Percentiles rank a stretch among this genome's conserved stretches.
Evolutionary conservation across 2,329 filamentous ascomycete genomes (phyloP).

Genomic region (Rutstroemia sp.): DNA sequence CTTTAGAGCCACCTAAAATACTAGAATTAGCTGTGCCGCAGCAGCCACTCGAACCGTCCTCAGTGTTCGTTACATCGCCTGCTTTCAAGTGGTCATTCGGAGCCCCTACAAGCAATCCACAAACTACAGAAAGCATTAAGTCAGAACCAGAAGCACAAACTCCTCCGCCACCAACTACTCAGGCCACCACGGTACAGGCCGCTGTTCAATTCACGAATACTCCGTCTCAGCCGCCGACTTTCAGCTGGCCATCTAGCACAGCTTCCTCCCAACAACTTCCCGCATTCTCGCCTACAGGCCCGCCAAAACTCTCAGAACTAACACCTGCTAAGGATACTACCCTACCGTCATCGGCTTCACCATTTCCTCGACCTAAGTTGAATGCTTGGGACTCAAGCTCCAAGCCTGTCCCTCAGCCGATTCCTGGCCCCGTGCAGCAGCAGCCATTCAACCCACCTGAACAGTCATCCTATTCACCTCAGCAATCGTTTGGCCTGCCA

Average conservation of each 20-base stretch:
- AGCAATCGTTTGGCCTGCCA: too few species aligned
- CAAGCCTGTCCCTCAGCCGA: background rate
- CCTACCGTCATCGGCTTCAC: background rate
- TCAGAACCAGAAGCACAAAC: background rate
- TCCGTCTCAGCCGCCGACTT: background rate
- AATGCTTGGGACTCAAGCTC: background rate
- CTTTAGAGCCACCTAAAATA: background rate
- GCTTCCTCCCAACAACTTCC: background rate
- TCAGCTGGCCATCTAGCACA: background rate
- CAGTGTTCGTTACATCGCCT: background rate
- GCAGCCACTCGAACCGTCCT: background rate
- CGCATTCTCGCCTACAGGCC: background rate
- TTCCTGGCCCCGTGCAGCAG: background rate
- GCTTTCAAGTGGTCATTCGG: background rate
- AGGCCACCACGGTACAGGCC: background rate
- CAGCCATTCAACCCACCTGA: too few species aligned
- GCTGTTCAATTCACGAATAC: background rate
- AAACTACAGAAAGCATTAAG: background rate
- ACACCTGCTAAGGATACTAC: background rate
- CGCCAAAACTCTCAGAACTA: background rate
- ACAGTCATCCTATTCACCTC: too few species aligned
- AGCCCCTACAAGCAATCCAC: too few species aligned
- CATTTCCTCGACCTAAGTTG: background rate
- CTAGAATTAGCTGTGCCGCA: background rate
- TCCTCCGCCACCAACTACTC: background rate